Evolutionary conservation across 148 eudicot species (phyloP).

Genomic region (Dianthus caryophyllus): DNA sequence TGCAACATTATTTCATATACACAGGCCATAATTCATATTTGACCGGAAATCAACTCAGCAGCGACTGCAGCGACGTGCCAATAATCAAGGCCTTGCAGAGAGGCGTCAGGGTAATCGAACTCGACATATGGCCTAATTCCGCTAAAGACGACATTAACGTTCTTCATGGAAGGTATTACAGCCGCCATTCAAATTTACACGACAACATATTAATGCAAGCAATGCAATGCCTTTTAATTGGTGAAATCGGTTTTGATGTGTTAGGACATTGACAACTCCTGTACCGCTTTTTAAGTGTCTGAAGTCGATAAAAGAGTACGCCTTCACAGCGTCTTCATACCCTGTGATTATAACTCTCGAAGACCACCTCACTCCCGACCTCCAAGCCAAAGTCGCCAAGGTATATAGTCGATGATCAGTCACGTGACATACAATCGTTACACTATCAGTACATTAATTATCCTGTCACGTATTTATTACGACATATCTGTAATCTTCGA

Average conservation of each 20-base stretch:
- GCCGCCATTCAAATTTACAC: neutral
- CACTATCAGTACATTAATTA: too few relatives aligned
- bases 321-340: constrained; percentile 75
- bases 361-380: constrained; percentile 85
- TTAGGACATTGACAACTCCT: constrained; percentile 95
- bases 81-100: constrained; percentile 75
- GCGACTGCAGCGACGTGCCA: constrained; percentile 87
- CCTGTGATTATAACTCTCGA: constrained; percentile 88
- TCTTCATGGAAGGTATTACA: constrained; percentile 85
- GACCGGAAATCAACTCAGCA: constrained; percentile 89
- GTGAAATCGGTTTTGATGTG: constrained; percentile 11
- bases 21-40: constrained; percentile 96
- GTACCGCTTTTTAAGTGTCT: constrained; percentile 71
- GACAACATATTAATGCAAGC: neutral
- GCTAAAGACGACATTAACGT: constrained; percentile 73
- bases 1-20: constrained; percentile 90
- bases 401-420: too few relatives aligned
- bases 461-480: neutral
- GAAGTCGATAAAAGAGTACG: constrained; percentile 78
- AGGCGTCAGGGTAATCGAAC: constrained; percentile 92
- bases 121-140: constrained; percentile 95
- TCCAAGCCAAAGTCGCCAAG: constrained; percentile 94
- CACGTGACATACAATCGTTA: too few relatives aligned
- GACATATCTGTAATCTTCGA: constrained; percentile 3
- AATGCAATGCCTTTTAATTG: neutral